A percentile compares a stretch with the other conserved stretches of the same genome.
Evolutionary conservation across 768 basidiomycete genomes (phyloP).

Genomic region (Amanita pallidorosea): DNA sequence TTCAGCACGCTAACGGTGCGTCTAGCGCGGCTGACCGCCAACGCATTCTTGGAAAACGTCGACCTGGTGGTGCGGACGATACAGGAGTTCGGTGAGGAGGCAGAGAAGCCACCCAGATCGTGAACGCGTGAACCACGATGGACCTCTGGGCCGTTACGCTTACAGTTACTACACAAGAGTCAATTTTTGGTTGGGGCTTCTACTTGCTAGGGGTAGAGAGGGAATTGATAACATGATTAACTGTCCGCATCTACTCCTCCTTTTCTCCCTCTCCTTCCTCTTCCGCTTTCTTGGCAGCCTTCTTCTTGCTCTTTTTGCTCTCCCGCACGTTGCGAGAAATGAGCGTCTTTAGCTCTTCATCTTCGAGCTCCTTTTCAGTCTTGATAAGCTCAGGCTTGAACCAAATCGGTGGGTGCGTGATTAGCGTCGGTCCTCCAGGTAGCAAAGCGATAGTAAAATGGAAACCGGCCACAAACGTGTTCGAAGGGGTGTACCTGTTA

Average conservation of each 20-base stretch:
- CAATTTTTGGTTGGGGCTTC: too few species aligned
- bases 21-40: conserved; percentile 73
- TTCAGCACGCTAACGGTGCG: conserved; percentile 76
- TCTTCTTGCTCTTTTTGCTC: conserved; percentile 90
- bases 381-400: conserved; percentile 88
- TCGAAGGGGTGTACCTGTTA: conserved; percentile 64
- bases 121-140: too few species aligned
- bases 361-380: conserved; percentile 81
- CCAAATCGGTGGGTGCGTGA: conserved; percentile 87
- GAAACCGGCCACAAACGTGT: conserved; percentile 87
- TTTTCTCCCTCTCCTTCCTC: conserved; percentile 18
- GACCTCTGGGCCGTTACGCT: neutral
- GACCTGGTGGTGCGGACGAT: conserved; percentile 80
- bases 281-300: conserved; percentile 53
- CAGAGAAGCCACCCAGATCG: conserved; percentile 20
- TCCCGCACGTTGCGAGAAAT: conserved; percentile 75
- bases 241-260: conserved; percentile 15
- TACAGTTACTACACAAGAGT: too few species aligned
- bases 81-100: conserved; percentile 67
- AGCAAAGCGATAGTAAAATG: conserved; percentile 95
- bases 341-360: conserved; percentile 75
- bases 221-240: neutral
- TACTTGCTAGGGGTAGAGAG: neutral
- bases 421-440: conserved; percentile 76
- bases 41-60: conserved; percentile 83